Conservation (phyloP, 1,284 basidiomycete genomes). For the Hemileia vastatrix region DNA sequence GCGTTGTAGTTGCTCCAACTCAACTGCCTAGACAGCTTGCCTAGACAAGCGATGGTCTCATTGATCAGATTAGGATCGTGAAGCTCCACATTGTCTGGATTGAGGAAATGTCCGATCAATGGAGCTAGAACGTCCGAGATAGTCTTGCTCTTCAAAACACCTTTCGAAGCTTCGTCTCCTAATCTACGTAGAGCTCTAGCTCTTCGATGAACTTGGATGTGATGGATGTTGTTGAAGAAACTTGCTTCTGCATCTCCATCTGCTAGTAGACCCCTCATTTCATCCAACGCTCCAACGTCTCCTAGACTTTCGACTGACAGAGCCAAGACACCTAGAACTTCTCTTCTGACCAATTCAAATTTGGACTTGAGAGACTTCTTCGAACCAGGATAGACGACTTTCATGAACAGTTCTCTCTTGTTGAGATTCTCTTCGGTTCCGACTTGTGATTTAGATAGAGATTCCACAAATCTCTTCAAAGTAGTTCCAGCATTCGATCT, state of each 20-base stretch:
- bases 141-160: conserved; percentile 60
- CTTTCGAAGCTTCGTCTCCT: conserved; percentile 66
- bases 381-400: conserved; percentile 67
- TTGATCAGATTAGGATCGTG: conserved; percentile 83
- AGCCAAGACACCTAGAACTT: conserved; percentile 70
- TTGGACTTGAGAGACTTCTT: conserved; percentile 70
- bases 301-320: conserved; percentile 60
- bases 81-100: conserved; percentile 52
- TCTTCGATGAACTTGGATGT: conserved; percentile 86
- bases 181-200: conserved; percentile 77
- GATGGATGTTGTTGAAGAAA: conserved; percentile 93
- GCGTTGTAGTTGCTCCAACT: conserved; percentile 78
- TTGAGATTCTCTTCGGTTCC: neutral
- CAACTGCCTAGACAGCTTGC: conserved; percentile 62
- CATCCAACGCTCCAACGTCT: conserved; percentile 53
- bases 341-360: conserved; percentile 76
- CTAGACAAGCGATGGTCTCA: conserved; percentile 71
- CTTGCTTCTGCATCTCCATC: conserved; percentile 87
- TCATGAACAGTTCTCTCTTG: conserved; percentile 49
- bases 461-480: conserved; percentile 67
- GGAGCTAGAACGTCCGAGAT: conserved; percentile 79
- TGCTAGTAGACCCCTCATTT: conserved; percentile 73
- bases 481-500: conserved; percentile 69
- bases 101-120: conserved; percentile 71
- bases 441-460: conserved; percentile 37